phyloP scores from a whole-genome alignment of 345 rosid species.

The Triadica sebifera region DNA sequence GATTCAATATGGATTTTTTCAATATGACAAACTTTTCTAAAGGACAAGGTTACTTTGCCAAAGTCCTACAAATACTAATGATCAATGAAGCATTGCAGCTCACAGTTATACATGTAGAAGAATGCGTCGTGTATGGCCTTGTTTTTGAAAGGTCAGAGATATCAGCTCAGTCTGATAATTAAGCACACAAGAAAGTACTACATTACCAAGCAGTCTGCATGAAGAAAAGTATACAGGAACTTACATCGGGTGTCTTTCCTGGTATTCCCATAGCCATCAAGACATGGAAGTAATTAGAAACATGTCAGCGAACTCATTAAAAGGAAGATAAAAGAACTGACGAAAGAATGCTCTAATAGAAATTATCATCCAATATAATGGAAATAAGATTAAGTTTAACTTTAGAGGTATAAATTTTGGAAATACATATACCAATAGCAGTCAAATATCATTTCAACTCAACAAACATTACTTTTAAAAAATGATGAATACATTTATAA shows the following conservation, averaged over 20 bases:
- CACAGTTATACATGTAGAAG: background rate
- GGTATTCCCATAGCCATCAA: constrained; percentile 25
- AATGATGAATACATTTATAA: too few relatives aligned
- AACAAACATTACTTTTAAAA: too few relatives aligned
- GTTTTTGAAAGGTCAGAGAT: background rate
- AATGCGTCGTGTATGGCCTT: background rate
- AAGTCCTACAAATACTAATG: background rate
- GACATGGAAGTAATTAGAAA: constrained; percentile 14
- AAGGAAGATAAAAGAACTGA: constrained; percentile 4
- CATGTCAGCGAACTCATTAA: constrained; percentile 13
- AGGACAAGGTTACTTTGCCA: background rate
- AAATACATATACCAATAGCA: too few relatives aligned
- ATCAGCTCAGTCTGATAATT: background rate
- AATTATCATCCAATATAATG: background rate
- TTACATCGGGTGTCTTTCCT: constrained; percentile 74
- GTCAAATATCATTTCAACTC: too few relatives aligned
- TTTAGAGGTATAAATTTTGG: too few relatives aligned
- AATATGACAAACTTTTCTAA: background rate
- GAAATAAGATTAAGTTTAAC: background rate
- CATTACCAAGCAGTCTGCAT: background rate
- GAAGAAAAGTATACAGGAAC: constrained; percentile 25
- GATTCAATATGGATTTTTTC: background rate
- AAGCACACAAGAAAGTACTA: background rate
- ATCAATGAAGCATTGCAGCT: background rate
- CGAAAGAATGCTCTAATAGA: background rate